Evolutionary conservation across 345 rosid genomes (phyloP).

Genomic region (Murraya paniculata): DNA sequence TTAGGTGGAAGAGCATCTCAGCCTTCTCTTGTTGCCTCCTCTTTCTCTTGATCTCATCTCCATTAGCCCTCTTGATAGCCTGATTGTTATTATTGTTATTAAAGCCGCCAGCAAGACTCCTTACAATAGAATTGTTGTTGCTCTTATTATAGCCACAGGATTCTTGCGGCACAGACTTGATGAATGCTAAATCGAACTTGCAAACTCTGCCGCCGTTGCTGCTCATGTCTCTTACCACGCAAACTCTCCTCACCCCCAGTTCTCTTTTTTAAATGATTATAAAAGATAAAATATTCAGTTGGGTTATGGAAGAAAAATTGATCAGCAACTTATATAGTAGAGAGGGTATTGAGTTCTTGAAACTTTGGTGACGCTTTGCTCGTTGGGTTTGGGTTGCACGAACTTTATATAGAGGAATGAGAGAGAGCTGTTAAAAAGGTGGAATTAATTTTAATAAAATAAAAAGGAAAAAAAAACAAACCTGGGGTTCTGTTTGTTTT

Average conservation of each 20-base stretch:
- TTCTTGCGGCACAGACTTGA: conserved; percentile 6
- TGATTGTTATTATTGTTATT: not conserved
- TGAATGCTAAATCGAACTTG: conserved; percentile 18
- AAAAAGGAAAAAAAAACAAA: not conserved
- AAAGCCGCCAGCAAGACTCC: not conserved
- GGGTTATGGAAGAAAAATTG: not conserved
- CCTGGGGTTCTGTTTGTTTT: not conserved
- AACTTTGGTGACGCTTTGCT: too few relatives aligned
- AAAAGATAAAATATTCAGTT: not conserved
- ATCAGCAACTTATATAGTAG: not conserved
- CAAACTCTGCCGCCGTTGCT: not conserved
- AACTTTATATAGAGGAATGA: not conserved
- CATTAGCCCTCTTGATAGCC: not conserved
- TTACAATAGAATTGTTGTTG: not conserved
- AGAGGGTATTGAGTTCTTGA: not conserved
- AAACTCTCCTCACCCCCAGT: too few relatives aligned
- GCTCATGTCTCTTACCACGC: conserved; percentile 9
- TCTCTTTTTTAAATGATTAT: not conserved
- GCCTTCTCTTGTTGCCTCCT: conserved; percentile 20
- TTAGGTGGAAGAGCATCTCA: conserved; percentile 27
- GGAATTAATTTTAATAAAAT: too few relatives aligned
- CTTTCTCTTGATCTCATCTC: not conserved
- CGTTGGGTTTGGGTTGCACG: not conserved
- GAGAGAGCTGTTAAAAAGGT: too few relatives aligned
- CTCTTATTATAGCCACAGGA: not conserved